phyloP scores from a whole-genome alignment of 108 stramenopile genomes.

The Aurantiochytrium sp. region DNA sequence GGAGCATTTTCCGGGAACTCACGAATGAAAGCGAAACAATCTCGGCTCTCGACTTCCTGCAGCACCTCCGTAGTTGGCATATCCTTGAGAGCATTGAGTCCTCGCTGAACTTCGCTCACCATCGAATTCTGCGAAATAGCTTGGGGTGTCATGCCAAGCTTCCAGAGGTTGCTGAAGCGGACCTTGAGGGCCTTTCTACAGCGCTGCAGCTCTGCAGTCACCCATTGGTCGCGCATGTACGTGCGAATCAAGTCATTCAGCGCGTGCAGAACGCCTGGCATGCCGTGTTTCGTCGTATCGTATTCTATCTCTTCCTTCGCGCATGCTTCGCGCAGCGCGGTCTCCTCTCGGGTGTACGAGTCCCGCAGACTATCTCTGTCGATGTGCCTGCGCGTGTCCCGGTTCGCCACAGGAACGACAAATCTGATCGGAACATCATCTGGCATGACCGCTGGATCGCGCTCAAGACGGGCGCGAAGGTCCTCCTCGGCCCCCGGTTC shows the following conservation, averaged over 20 bases:
- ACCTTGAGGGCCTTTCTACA: not conserved
- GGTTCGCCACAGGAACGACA: not conserved
- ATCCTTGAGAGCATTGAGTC: no score
- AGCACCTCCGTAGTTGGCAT: no score
- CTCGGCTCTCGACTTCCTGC: no score
- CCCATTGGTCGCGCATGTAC: not conserved
- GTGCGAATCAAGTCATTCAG: not conserved
- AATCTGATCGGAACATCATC: not conserved
- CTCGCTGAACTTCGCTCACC: no score
- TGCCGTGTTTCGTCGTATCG: not conserved
- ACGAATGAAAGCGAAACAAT: no score
- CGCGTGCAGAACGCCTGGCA: not conserved
- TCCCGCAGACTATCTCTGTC: not conserved
- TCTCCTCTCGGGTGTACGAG: not conserved
- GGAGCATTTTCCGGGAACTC: no score
- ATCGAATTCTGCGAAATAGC: no score
- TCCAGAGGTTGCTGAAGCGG: not conserved
- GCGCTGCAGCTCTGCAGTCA: not conserved
- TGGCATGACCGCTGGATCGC: not conserved
- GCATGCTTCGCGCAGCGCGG: not conserved
- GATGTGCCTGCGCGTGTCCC: not conserved
- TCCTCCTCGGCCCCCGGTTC: not conserved
- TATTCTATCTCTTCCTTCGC: not conserved
- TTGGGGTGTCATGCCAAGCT: not conserved
- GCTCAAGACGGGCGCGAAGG: not conserved